Conservation (phyloP, 352 stramenopile species). For the Blastocystis sp. region DNA sequence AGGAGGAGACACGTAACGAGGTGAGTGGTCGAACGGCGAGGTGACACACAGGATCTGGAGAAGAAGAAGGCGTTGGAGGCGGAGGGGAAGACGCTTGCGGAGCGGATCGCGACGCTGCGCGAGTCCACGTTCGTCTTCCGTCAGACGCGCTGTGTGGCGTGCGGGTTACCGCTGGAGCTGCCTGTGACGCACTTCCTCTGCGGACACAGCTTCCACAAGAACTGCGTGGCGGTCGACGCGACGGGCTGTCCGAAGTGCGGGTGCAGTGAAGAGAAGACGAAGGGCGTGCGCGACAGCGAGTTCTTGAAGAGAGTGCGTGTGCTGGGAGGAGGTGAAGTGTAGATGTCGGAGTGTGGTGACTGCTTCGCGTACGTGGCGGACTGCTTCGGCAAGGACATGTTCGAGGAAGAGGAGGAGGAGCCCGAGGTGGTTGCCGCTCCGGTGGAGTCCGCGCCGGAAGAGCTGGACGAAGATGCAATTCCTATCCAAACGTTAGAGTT, state of each 20-base stretch:
- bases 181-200: slow-evolving; percentile 88
- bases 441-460: background rate
- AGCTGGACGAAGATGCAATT: background rate
- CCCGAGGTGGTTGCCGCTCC: background rate
- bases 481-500: slow-evolving; percentile 47
- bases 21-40: background rate
- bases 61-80: background rate
- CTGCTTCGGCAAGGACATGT: slow-evolving; percentile 55
- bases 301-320: slow-evolving; percentile 2
- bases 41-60: slow-evolving; percentile 1
- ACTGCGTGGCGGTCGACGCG: slow-evolving; percentile 20
- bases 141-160: slow-evolving; percentile 85
- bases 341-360: slow-evolving; percentile 1
- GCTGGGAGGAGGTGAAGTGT: background rate
- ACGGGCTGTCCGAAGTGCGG: slow-evolving; percentile 32
- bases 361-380: slow-evolving; percentile 59
- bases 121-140: slow-evolving; percentile 80
- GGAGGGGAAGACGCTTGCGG: background rate
- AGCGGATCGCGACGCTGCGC: background rate
- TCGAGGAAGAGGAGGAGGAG: slow-evolving; percentile 1
- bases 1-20: background rate
- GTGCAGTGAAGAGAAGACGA: background rate
- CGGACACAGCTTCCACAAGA: slow-evolving; percentile 85
- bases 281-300: background rate
- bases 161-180: slow-evolving; percentile 85